phyloP scores from a whole-genome alignment of 768 basidiomycete genomes.

The Ramaria sp. region DNA sequence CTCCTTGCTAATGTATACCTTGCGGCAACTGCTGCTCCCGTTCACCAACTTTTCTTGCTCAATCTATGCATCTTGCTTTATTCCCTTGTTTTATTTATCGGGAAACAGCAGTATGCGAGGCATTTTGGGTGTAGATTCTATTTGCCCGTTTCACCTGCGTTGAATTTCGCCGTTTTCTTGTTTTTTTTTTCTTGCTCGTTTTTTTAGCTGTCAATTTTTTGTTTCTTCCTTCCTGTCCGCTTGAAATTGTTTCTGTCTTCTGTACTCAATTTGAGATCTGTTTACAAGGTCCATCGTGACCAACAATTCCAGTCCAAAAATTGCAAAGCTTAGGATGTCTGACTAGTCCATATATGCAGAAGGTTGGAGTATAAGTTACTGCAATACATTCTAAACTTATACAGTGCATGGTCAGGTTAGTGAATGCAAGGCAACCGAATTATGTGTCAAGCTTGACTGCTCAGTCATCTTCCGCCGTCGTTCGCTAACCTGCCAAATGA shows the following conservation, averaged over 20 bases:
- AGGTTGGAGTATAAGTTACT: too few relatives aligned
- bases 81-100: conserved; percentile 2
- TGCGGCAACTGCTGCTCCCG: background rate
- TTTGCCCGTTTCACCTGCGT: background rate
- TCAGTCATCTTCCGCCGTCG: conserved; percentile 42
- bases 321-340: too few relatives aligned
- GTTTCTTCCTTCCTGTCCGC: background rate
- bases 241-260: background rate
- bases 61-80: conserved; percentile 1
- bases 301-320: background rate
- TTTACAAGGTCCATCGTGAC: background rate
- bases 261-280: background rate
- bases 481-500: conserved; percentile 80
- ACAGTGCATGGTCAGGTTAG: background rate
- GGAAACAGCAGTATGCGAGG: background rate
- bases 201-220: background rate
- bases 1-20: background rate
- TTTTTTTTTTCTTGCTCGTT: background rate
- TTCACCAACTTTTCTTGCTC: background rate
- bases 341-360: too few relatives aligned
- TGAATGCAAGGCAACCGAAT: background rate
- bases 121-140: background rate
- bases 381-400: too few relatives aligned
- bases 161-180: background rate
- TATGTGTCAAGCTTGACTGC: background rate